phyloP scores from a whole-genome alignment of 2,329 filamentous ascomycete genomes.

The Fusarium sp. region DNA sequence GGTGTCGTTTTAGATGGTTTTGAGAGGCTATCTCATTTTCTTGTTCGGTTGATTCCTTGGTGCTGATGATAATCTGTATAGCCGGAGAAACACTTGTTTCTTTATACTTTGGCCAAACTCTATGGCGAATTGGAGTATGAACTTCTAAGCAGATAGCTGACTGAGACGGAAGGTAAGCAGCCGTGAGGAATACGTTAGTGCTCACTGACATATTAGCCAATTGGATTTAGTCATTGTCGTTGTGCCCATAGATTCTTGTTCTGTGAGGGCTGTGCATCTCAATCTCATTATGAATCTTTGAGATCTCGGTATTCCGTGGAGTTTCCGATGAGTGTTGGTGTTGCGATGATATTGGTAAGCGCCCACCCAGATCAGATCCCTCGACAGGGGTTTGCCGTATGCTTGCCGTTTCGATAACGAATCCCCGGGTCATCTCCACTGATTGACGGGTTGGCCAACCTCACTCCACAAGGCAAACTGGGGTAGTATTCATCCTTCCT shows the following conservation, averaged over 20 bases:
- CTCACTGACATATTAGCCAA: not conserved
- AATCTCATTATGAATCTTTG: conserved; percentile 16
- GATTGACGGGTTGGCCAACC: too few relatives aligned
- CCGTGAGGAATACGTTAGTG: too few relatives aligned
- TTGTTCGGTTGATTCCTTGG: not conserved
- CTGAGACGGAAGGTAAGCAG: not conserved
- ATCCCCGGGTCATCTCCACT: not conserved
- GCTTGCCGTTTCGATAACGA: not conserved
- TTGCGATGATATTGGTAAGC: conserved; percentile 14
- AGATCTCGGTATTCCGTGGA: conserved; percentile 24
- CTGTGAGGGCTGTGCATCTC: not conserved
- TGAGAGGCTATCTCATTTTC: not conserved
- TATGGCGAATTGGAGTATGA: not conserved
- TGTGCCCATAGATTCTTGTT: too few relatives aligned
- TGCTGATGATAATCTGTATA: not conserved
- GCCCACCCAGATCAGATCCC: not conserved
- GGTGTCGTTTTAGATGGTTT: not conserved
- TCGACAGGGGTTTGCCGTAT: not conserved
- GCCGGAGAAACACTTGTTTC: not conserved
- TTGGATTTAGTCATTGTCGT: not conserved
- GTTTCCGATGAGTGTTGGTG: not conserved
- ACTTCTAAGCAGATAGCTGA: not conserved
- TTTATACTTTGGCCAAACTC: not conserved
- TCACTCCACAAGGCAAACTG: conserved; percentile 8
- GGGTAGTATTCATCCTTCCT: not conserved